Percentiles rank a stretch among this genome's conserved stretches.
Evolutionary conservation across 1,284 basidiomycete species (phyloP).

Genomic region (Marasmius oreades): DNA sequence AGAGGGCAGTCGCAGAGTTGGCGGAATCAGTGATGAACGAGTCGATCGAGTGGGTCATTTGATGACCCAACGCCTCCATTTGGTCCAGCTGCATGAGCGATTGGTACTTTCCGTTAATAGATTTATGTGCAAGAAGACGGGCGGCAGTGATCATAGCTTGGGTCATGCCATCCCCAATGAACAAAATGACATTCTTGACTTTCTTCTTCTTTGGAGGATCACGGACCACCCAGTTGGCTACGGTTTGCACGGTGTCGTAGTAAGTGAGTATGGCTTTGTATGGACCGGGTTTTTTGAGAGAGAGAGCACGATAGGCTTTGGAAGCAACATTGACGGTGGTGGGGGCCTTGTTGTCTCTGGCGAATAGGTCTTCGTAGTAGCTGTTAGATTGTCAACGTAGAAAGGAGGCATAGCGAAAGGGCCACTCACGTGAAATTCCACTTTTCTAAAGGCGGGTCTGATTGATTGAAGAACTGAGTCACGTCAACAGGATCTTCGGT

Average conservation of each 20-base stretch:
- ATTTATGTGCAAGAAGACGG: conserved; percentile 39
- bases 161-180: conserved; percentile 44
- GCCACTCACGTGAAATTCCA: conserved; percentile 35
- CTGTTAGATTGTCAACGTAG: conserved; percentile 17
- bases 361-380: conserved; percentile 40
- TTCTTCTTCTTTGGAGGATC: conserved; percentile 27
- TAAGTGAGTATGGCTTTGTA: conserved; percentile 31
- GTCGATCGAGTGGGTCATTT: conserved; percentile 43
- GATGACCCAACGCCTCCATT: conserved; percentile 40
- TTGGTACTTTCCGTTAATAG: conserved; percentile 42
- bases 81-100: conserved; percentile 42
- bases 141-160: conserved; percentile 44
- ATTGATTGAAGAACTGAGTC: conserved; percentile 30
- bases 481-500: conserved; percentile 28
- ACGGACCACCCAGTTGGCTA: conserved; percentile 33
- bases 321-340: conserved; percentile 38
- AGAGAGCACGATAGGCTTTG: conserved; percentile 36
- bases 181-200: conserved; percentile 38
- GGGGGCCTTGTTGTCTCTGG: conserved; percentile 29
- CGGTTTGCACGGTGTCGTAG: conserved; percentile 27
- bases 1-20: conserved; percentile 39
- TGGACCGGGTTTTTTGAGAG: conserved; percentile 24
- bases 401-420: conserved; percentile 1
- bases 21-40: conserved; percentile 44
- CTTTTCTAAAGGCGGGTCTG: conserved; percentile 33